Evolutionary conservation across 2,329 filamentous ascomycete genomes (phyloP), one percentile per base, ranked within the genome.

Genomic region (Ceratocystis destructans): DNA sequence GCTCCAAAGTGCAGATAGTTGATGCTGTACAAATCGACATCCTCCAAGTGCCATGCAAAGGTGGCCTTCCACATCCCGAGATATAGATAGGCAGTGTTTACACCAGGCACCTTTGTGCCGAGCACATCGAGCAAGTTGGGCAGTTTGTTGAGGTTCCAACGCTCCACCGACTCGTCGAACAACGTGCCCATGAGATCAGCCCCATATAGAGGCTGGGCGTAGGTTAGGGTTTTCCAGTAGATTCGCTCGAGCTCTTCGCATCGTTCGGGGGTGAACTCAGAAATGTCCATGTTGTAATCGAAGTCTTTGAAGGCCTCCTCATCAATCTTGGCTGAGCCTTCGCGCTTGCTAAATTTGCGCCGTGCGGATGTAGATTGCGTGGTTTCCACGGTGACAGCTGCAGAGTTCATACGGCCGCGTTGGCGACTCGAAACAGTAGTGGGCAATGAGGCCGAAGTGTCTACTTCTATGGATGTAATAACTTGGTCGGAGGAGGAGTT

Each of bases 61-160:
- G 94, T 97, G 12, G 94, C 93, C 76, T 97, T 97, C 94, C 94
- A 99, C 94, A 99, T 99, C 55, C 94, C 94, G 68, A 99, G 81
- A 73, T 99, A 99, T 1, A 99, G 83, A 73, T 99, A 99, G 1
- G 94, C 93, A 1, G 93, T 99, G 73, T 99, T 99, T 73, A 99
- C 95, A 70, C 94, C 94, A 2, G 94, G 95, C 7, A 99, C 90
- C 71, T 96, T 96, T 66, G 91, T 93, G 5, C 94, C 94, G 1
- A 99, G 80, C 3, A 96, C 90, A 75, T 99, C 94, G 48, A 99
- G 82, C 66, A 99, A 78, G 71, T 97, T 99, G 12, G 90, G 90
- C 37, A 99, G 81, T 73, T 96, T 95, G 71, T 95, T 94, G 57
- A 99, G 84, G 71, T 99, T 99, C 94, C 94, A 99, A 41, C 79